Base-by-base conservation (phyloP, 805 yeast species). In the Torulaspora quercuum region DNA sequence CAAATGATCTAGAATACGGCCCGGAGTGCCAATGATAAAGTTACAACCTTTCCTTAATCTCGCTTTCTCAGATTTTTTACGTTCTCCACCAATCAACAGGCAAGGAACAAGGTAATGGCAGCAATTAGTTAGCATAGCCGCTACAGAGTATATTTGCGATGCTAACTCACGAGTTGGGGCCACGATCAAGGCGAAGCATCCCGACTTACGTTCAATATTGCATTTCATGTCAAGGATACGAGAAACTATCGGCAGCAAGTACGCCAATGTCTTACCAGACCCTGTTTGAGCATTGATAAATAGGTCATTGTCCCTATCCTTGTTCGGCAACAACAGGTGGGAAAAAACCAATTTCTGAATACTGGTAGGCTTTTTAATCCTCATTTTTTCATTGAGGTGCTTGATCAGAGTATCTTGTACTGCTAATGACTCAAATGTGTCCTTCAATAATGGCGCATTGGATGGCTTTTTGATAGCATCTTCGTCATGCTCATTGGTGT, bases 241-340 rank as follows among this genome's bases (percentile, higher is more conserved):
- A 46, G 84, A 78, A 45, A 90, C 61, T 13, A 94, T 80, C 1
- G 98, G 99, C 24, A 94, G 64, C 3, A 82, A 67, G 57, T 84
- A 94, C 0, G 97, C 80, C 38, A 92, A 63, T 0, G 99, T 92
- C 61, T 92, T 92, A 61, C 99, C 99, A 0, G 97, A 89, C 35
- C 99, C 99, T 0, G 99, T 92, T 63, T 94, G 97, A 0, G 99
- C 96, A 55, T 88, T 94, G 30, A 92, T 83, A 48, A 92, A 83
- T 38, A 88, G 65, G 61, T 92, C 98, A 20, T 68, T 62, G 13
- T 71, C 64, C n/a, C 44, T 44, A 6, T 27, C 31, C 27, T 70
- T 48, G 6, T 56, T 49, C 9, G 61, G 50, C 1, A 66, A 56
- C 5, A 75, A 48, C 18, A 78, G 57, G 34, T 69, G 67, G 13